These are phyloP conservation scores for Hirschioporus abietinus DNA, from an alignment of 768 basidiomycete species.

Conservation along the genomic window DNA sequence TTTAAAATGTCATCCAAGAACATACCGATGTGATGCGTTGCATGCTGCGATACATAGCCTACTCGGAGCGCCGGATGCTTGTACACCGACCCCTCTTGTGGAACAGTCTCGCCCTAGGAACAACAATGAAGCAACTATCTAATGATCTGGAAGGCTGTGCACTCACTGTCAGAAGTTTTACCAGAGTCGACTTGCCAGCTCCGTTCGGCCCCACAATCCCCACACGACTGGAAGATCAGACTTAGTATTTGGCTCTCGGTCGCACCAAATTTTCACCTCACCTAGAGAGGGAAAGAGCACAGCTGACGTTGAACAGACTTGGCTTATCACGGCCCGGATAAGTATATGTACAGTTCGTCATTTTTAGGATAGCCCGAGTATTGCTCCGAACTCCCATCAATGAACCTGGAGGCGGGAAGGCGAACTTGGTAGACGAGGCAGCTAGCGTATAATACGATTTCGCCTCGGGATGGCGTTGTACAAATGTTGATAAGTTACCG, in stretches of 20 bases:
- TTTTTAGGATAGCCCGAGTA: conserved; percentile 92
- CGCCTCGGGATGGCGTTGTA: conserved; percentile 85
- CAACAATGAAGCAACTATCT: conserved; percentile 12
- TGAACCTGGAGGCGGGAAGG: conserved; percentile 93
- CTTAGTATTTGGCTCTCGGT: not conserved
- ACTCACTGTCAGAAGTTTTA: conserved; percentile 85
- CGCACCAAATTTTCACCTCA: conserved; percentile 24
- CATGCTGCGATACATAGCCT: conserved; percentile 96
- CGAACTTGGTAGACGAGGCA: conserved; percentile 89
- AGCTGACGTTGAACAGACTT: conserved; percentile 82
- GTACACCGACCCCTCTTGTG: conserved; percentile 88
- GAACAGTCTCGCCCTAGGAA: conserved; percentile 77
- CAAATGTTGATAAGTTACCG: conserved; percentile 88
- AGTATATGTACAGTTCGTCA: conserved; percentile 87
- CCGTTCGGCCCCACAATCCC: conserved; percentile 92
- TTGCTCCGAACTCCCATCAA: conserved; percentile 96
- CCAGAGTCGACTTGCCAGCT: conserved; percentile 92
- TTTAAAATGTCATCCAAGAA: conserved; percentile 7
- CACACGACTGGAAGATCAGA: conserved; percentile 58
- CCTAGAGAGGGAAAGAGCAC: conserved; percentile 91
- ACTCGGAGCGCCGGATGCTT: conserved; percentile 93
- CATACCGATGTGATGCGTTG: conserved; percentile 89
- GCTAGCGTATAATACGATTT: conserved; percentile 96
- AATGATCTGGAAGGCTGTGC: not conserved
- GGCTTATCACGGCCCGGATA: conserved; percentile 82